Base-by-base conservation (phyloP, 2,329 filamentous ascomycete species). In the Hirsutella thompsonii region DNA sequence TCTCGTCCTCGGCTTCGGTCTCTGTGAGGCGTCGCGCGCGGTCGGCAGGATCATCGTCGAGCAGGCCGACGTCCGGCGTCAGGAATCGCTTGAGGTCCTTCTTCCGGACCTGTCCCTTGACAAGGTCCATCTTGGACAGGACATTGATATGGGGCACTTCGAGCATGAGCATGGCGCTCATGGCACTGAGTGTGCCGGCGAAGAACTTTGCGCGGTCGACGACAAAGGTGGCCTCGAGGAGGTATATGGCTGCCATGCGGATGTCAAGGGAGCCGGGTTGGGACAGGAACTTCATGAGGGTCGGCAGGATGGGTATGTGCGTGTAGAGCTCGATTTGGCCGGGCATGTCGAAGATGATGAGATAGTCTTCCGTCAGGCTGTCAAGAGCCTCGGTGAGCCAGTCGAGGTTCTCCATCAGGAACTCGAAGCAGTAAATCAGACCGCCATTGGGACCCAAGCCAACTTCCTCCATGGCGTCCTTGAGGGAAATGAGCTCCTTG, bases 91-190 rank as follows among this genome's bases (percentile, higher is more conserved):
- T 93, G 45, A 98, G 59, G 52, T 96, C 88, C 59, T 83, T 83
- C 61, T 87, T 87, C 44, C 81, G 80, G 20, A 96, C 76, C 61
- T 92, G 85, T 32, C 85, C 87, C 59, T 92, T 92, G 49, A 96
- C 79, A 46, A 96, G 74, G 59, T 98, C 92, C 89, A 96, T 96
- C 67, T 98, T 98, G 57, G 83, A 93, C 42, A 98, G 68, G 45
- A 98, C 83, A 59, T 98, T 98, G 57, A 98, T 79, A 58, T 98
- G 92, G 4, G 92, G 92, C 48, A 96, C 79, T 64, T 96, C 92
- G 47, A 98, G 76, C 87, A 96, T 92, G 54, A 98, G 79, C 92
- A 98, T 98, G 48, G 92, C 89, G 55, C 85, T 93, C 92, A 98
- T 96, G 49, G 92, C 92, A 57, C 84, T 92, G 45, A 98, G 69